Evolutionary conservation across 1,139 yeast species (phyloP), one percentile per base, ranked within the genome.

Genomic region (Kurtzmaniella quercitrusa): DNA sequence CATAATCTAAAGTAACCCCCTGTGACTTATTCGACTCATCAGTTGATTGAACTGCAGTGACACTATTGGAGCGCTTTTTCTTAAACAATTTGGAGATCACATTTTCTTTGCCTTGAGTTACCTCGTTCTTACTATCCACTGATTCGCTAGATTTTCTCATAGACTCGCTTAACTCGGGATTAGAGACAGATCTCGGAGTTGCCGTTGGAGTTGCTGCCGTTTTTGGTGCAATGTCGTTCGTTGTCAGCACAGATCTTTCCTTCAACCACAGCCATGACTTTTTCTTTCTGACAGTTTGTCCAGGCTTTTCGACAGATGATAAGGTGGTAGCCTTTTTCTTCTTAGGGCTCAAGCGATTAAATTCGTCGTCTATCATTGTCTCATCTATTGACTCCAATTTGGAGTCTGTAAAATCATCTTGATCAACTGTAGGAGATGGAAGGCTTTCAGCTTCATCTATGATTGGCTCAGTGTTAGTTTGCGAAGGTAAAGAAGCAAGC

Each of bases 21-120:
- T 59, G 48, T 5, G 30, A 26, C 12, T 9, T 26, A 6, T 26
- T 14, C 14, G 30, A 5, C 5, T 26, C 30, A 5, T 26, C 30
- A 2, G 39, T 16, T 14, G 12, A 23, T 23, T 38, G 33, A 33
- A 36, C 42, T 15, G 41, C 19, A 15, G 30, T 18, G 18, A 26
- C 21, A 35, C 16, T 19, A 34, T 26, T 47, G 16, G 59, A 50
- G 43, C 65, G 58, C 48, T 69, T 71, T 56, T 71, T 67, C 54
- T 69, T 71, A 61, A 74, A 74, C 22, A 74, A 61, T 48, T 71
- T 71, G 20, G 70, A 54, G 16, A 74, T 68, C 43, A 71, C 69
- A 46, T 68, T 73, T 45, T 71, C 76, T 49, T 68, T 68, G 2
- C 66, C 65, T 30, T 39, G 21, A 12, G 43, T 43, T n/a, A 39